Base-by-base conservation (phyloP, 1,139 yeast genomes). In the Protomyces lactucae-debilis region DNA sequence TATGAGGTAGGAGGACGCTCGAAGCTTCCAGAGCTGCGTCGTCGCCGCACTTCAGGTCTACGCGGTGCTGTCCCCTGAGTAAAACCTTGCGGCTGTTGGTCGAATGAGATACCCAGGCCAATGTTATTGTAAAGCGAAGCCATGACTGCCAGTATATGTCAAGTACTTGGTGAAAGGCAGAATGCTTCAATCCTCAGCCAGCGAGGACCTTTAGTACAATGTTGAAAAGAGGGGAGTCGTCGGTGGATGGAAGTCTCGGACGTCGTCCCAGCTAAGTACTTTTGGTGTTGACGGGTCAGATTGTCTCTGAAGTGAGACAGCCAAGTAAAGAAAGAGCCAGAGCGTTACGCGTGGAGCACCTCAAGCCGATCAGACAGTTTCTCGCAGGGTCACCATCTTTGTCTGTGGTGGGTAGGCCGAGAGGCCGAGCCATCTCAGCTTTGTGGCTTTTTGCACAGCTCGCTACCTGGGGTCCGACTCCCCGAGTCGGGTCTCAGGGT, bases 31-130 rank as follows among this genome's bases (percentile, higher is more conserved):
- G 48, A 43, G 14, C 48, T 43, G 48, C 48, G 48, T n/a, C 48
- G 48, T 6, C 48, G 21, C 48, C 12, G 23, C 14, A n/a, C 12
- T 43, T n/a, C 12, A n/a, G 48, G 48, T 18, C 48, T n/a, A 6
- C 25, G 21, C 12, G 25, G 23, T 10, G 48, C 12, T 10, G 25
- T 18, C 5, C 12, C 18, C 48, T 16, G 10, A 16, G 23, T 6
- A 18, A 43, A 43, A 21, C 48, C 18, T 16, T 28, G 35, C 5
- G 18, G 46, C 14, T 45, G 54, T 35, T 39, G 54, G 25, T 57
- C 51, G 55, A 57, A 51, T 0, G 61, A 57, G 48, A 57, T 48
- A 16, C 61, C 61, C 25, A 57, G 61, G 14, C 61, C 61, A 37
- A 57, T 36, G 55, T 52, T 28, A n/a, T 51, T 39, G 32, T 40